Evolutionary conservation across 78 protist genomes (phyloP).

Genomic region (Neovahlkampfia damariscottae): DNA sequence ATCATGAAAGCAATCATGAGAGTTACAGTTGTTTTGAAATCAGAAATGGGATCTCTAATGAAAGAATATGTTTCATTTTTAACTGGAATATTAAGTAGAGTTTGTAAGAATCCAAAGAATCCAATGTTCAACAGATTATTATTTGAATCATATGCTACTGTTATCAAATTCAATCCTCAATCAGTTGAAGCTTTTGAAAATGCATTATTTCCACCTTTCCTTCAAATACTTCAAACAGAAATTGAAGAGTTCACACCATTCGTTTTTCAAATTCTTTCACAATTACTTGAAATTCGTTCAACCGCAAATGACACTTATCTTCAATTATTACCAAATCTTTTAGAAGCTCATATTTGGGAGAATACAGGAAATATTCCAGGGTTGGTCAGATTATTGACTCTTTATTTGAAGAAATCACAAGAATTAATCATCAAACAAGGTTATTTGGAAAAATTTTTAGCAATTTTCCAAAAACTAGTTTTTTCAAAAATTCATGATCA

Average conservation of each 20-base stretch:
- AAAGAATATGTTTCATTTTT: neutral
- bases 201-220: slow-evolving; percentile 37
- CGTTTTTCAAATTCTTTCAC: slow-evolving; percentile 57
- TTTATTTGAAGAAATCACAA: slow-evolving; percentile 7
- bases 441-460: slow-evolving; percentile 15
- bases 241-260: slow-evolving; percentile 55
- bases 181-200: slow-evolving; percentile 32
- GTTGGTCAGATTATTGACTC: slow-evolving; percentile 6
- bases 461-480: slow-evolving; percentile 45
- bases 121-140: slow-evolving; percentile 81
- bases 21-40: neutral
- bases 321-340: slow-evolving; percentile 14
- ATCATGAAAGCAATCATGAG: slow-evolving; percentile 49
- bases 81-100: slow-evolving; percentile 24
- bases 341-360: slow-evolving; percentile 34
- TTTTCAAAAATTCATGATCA: slow-evolving; percentile 16
- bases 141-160: slow-evolving; percentile 77
- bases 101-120: slow-evolving; percentile 68
- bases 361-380: slow-evolving; percentile 6
- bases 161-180: slow-evolving; percentile 20
- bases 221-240: slow-evolving; percentile 30
- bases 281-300: slow-evolving; percentile 22
- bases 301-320: neutral
- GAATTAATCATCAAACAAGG: neutral
- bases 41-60: neutral